Percentiles rank a stretch among this genome's conserved stretches.
phyloP scores from a whole-genome alignment of 257 asterid genomes.

The Linaria vulgaris region DNA sequence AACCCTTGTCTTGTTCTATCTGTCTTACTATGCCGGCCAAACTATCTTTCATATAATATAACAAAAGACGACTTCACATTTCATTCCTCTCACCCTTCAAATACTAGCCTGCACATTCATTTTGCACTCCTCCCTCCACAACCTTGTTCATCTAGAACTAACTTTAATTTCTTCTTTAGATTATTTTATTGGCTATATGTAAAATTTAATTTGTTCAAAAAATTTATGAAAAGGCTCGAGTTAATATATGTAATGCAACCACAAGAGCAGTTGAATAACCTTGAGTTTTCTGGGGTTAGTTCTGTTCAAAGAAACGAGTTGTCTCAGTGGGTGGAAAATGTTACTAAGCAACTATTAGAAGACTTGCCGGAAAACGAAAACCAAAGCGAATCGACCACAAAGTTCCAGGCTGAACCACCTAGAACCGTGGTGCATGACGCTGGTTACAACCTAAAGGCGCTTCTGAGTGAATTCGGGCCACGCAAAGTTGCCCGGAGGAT shows the following conservation, averaged over 20 bases:
- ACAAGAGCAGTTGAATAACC: conserved; percentile 36
- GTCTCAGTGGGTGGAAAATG: conserved; percentile 73
- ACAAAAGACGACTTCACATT: conserved; percentile 12
- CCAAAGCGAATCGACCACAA: neutral
- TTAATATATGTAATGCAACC: conserved; percentile 41
- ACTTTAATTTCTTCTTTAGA: no score
- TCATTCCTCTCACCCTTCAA: conserved; percentile 33
- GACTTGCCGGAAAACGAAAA: conserved; percentile 49
- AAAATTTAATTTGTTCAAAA: neutral
- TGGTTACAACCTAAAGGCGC: conserved; percentile 26
- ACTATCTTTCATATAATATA: conserved; percentile 22
- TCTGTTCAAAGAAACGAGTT: conserved; percentile 37
- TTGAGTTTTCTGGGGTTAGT: conserved; percentile 22
- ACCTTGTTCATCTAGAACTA: no score
- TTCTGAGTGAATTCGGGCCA: conserved; percentile 41
- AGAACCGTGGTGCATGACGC: neutral
- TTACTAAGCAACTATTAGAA: conserved; percentile 55
- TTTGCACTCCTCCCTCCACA: conserved; percentile 26
- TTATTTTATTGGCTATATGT: no score
- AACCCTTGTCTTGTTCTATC: conserved; percentile 33
- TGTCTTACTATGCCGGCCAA: conserved; percentile 84
- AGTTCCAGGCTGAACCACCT: conserved; percentile 16
- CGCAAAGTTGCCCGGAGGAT: conserved; percentile 32
- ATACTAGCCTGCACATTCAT: conserved; percentile 36
- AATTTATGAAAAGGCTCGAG: conserved; percentile 30